Conservation (phyloP, 2,329 filamentous ascomycete genomes). For the Exserohilum turcica region DNA sequence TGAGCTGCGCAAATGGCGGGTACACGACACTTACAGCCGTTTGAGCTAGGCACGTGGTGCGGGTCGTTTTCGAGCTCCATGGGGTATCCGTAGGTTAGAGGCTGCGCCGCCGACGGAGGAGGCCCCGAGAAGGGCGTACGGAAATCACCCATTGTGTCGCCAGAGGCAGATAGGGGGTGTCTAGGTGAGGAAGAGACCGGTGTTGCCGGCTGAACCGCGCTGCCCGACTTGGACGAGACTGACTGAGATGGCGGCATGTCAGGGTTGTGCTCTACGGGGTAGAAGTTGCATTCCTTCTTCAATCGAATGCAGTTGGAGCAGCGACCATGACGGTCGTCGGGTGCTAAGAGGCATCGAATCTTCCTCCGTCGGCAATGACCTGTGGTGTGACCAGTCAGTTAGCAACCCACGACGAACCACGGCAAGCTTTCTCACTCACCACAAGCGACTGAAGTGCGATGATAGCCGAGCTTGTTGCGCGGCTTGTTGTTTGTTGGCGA, state of each 20-base stretch:
- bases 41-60: constrained; percentile 27
- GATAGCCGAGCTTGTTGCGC: constrained; percentile 93
- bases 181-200: constrained; percentile 58
- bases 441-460: constrained; percentile 92
- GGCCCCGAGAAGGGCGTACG: constrained; percentile 31
- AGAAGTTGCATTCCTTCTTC: constrained; percentile 94
- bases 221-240: constrained; percentile 52
- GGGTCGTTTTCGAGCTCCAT: constrained; percentile 36
- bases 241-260: constrained; percentile 54
- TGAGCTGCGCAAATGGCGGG: background rate
- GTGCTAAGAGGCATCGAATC: constrained; percentile 83
- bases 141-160: constrained; percentile 43
- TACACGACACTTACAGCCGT: constrained; percentile 32
- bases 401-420: background rate
- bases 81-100: constrained; percentile 32
- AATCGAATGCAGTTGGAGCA: constrained; percentile 93
- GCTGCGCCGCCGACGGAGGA: constrained; percentile 17
- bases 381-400: constrained; percentile 49
- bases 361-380: constrained; percentile 92
- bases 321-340: constrained; percentile 72
- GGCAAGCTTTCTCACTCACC: constrained; percentile 66
- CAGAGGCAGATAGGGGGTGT: constrained; percentile 28
- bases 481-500: constrained; percentile 66
- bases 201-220: constrained; percentile 49
- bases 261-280: constrained; percentile 78